These are phyloP conservation scores for Beauveria bassiana DNA, from an alignment of 2,329 filamentous ascomycete genomes.

Conservation along the genomic window DNA sequence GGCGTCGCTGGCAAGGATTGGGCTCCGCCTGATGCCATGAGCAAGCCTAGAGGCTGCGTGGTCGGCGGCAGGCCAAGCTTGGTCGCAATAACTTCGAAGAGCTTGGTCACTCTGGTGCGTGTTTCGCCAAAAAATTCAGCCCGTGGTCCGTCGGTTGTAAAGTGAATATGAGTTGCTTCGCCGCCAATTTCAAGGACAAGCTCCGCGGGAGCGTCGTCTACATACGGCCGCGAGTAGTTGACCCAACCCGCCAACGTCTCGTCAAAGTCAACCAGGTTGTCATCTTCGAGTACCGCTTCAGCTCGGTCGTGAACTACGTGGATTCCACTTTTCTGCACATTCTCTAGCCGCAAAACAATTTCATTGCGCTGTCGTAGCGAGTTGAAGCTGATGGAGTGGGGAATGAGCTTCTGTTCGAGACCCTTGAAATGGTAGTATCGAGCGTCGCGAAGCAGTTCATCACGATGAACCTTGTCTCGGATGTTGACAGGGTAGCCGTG, in stretches of 20 bases:
- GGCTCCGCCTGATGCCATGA: constrained; percentile 58
- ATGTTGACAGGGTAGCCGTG: constrained; percentile 79
- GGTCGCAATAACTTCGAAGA: constrained; percentile 74
- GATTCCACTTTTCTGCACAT: constrained; percentile 82
- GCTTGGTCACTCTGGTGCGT: constrained; percentile 59
- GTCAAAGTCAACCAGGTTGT: constrained; percentile 14
- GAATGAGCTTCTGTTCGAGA: constrained; percentile 78
- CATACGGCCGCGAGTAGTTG: constrained; percentile 75
- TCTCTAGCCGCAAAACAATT: constrained; percentile 72
- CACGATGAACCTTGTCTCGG: constrained; percentile 66
- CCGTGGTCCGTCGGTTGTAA: constrained; percentile 32
- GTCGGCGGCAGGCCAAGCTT: constrained; percentile 64
- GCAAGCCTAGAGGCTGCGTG: constrained; percentile 53
- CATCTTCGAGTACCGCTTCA: background rate
- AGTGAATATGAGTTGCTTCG: constrained; percentile 54
- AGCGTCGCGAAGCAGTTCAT: constrained; percentile 73
- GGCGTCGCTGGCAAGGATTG: constrained; percentile 56
- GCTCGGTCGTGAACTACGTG: constrained; percentile 48
- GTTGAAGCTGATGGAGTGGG: constrained; percentile 70
- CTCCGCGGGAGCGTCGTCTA: constrained; percentile 66
- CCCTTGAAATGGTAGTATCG: constrained; percentile 91
- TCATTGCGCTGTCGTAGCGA: constrained; percentile 59
- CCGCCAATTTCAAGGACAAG: constrained; percentile 73
- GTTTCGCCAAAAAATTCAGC: constrained; percentile 68
- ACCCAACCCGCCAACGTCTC: constrained; percentile 45